Evolutionary conservation across 768 basidiomycete species (phyloP), one percentile per base, ranked within the genome.

Genomic region (Boletus barrowsii): DNA sequence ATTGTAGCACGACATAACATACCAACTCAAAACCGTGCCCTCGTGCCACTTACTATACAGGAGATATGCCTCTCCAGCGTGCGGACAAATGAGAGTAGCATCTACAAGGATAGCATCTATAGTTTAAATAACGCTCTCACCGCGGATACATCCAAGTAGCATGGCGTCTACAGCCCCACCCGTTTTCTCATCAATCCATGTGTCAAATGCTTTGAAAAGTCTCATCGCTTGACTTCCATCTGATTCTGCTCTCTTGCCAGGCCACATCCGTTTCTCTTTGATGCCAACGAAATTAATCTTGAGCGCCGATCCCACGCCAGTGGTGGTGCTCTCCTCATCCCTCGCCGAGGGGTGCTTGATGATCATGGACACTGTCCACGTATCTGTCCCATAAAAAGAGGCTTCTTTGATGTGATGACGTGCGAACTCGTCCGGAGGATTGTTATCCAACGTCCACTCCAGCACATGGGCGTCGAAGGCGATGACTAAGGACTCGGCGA

Each of bases 351-450:
- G 75, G 13, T 86, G 68, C 65, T 85, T 82, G 50, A 93, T 70
- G 30, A 86, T 81, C 56, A 98, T 75, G 58, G 90, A 81, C 40
- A 97, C 72, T 0, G 79, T 74, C 82, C 90, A 95, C 0, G 77
- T 75, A 53, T 90, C 82, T 10, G 79, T 79, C 2, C 86, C 88
- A 60, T 91, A 92, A 69, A 90, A 92, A 3, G 93, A 93, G 0
- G 83, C 92, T 68, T 95, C 92, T 66, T 93, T 97, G 72, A 98
- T 82, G 62, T 93, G 90, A 64, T 98, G 96, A 9, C 93, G 80
- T 8, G 80, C 81, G 59, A 78, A 74, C 53, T 90, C 88, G 49
- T 83, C 70, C 0, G 92, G 90, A 2, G 96, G 93, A 51, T 83
- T 81, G 57, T 85, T 75, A 58, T 92, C 88, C 36, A 94, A 76